Evolutionary conservation across 306 rosid species (phyloP).

Genomic region (Glycyrrhiza uralensis): DNA sequence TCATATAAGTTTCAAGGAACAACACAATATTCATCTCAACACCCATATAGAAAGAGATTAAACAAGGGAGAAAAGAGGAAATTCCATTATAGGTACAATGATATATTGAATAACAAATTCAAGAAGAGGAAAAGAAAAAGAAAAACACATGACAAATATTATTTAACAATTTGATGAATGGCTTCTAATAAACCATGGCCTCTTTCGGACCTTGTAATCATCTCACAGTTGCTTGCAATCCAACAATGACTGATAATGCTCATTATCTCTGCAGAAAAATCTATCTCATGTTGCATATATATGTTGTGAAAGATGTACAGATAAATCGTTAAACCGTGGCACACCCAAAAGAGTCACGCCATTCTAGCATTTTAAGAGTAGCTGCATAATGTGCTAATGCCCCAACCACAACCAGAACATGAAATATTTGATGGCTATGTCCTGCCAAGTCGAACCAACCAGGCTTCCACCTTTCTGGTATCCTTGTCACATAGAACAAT

Average conservation of each 20-base stretch:
- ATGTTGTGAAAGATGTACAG: not conserved
- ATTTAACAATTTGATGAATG: slow-evolving; percentile 7
- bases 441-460: slow-evolving; percentile 94
- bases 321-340: slow-evolving; percentile 11
- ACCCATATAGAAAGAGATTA: not conserved
- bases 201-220: not conserved
- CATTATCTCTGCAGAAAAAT: slow-evolving; percentile 13
- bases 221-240: slow-evolving; percentile 22
- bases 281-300: slow-evolving; percentile 6
- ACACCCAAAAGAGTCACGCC: slow-evolving; percentile 71
- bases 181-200: not conserved
- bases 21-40: not conserved
- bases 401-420: slow-evolving; percentile 76
- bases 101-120: slow-evolving; percentile 8
- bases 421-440: slow-evolving; percentile 93
- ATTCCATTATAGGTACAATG: slow-evolving; percentile 3
- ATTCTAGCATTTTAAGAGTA: slow-evolving; percentile 63
- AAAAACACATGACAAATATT: not conserved
- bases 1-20: not conserved
- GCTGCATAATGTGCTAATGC: slow-evolving; percentile 89
- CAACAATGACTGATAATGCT: slow-evolving; percentile 6
- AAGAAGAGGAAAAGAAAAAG: not conserved
- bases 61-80: not conserved
- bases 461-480: slow-evolving; percentile 89
- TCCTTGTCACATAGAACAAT: slow-evolving; percentile 59